Evolutionary conservation across 2,329 filamentous ascomycete genomes (phyloP).

Genomic region (Waltergamsia citrina): DNA sequence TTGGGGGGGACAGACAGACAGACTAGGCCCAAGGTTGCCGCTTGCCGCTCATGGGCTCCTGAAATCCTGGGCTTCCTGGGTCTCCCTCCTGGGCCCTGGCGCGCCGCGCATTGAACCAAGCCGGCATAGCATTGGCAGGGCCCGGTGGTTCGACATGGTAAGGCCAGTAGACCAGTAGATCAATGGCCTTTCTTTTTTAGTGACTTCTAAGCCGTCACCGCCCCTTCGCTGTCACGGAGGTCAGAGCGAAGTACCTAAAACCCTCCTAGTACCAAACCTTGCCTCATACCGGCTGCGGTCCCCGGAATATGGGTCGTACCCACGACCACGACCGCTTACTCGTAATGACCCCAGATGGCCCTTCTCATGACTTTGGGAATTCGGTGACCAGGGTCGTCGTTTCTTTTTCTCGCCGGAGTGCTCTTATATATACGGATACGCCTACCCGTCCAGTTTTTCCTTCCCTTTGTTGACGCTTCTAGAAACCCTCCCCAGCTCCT

Average conservation of each 20-base stretch:
- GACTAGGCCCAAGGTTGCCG: not conserved
- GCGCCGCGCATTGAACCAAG: not conserved
- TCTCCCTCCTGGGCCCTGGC: not conserved
- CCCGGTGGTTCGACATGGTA: not conserved
- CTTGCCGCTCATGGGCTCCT: no score
- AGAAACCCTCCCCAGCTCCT: slow-evolving; percentile 1
- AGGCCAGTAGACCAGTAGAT: slow-evolving; percentile 1
- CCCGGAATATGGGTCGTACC: slow-evolving; percentile 6
- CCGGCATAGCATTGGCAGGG: not conserved
- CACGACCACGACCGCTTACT: slow-evolving; percentile 1
- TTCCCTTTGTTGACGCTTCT: not conserved
- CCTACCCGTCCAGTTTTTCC: not conserved
- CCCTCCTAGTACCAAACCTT: not conserved
- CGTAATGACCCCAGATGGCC: slow-evolving; percentile 3
- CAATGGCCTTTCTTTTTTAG: slow-evolving; percentile 2
- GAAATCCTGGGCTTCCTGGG: no score
- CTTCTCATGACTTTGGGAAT: slow-evolving; percentile 1
- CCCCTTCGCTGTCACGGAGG: slow-evolving; percentile 1
- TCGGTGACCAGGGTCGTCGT: slow-evolving; percentile 3
- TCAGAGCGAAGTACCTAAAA: not conserved
- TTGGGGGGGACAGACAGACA: not conserved
- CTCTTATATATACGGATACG: slow-evolving; percentile 4
- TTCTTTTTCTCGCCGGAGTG: not conserved
- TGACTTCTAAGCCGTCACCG: slow-evolving; percentile 3
- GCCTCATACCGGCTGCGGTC: slow-evolving; percentile 5